Conservation (phyloP, 139 green algal species). For the Coelastrella sp. region DNA sequence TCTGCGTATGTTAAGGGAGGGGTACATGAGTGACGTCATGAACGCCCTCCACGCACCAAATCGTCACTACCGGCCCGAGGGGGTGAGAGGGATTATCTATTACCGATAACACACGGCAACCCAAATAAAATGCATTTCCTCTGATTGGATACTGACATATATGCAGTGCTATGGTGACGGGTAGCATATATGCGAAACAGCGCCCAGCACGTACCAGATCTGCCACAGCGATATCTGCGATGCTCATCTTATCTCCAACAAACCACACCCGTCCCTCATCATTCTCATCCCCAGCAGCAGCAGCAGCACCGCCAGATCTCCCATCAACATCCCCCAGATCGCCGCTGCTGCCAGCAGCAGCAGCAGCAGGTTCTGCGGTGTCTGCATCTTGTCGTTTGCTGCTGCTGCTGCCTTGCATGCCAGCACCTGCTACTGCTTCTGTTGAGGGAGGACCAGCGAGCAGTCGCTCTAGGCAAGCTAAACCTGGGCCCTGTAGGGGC, state of each 20-base stretch:
- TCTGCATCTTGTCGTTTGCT: neutral
- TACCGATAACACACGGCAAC: no score
- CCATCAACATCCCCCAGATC: neutral
- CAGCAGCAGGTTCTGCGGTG: neutral
- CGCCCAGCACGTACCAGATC: conserved; percentile 48
- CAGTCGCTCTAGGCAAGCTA: conserved; percentile 56
- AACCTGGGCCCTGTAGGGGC: conserved; percentile 35
- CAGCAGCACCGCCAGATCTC: neutral
- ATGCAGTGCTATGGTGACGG: neutral
- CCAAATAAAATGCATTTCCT: no score
- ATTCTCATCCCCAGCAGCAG: neutral
- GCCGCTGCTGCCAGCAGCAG: neutral
- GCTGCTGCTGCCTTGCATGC: conserved; percentile 1
- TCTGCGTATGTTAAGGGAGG: neutral
- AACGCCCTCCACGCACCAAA: no score
- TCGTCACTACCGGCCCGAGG: no score
- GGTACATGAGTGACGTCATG: no score
- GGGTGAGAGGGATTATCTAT: no score
- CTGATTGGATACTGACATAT: neutral
- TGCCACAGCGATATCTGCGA: conserved; percentile 38
- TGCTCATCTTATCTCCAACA: conserved; percentile 16
- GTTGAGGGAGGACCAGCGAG: conserved; percentile 11
- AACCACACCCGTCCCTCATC: conserved; percentile 11
- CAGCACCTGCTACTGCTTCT: conserved; percentile 1
- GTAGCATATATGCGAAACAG: no score